phyloP scores from a whole-genome alignment of 2,329 filamentous ascomycete genomes.

The Ophiocordyceps camponoti-floridani region DNA sequence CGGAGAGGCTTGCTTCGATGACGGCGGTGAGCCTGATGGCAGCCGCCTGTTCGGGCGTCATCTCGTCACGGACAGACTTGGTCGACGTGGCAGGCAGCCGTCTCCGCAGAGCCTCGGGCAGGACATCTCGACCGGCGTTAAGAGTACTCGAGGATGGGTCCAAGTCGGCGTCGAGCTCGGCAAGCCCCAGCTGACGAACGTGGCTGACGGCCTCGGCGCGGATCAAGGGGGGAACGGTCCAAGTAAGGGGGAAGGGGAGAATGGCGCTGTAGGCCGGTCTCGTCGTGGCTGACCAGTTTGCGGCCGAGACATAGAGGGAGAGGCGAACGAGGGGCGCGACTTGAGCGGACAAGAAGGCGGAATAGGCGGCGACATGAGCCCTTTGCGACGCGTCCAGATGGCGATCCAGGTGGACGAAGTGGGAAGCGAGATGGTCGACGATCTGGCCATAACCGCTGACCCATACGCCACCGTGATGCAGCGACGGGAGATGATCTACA shows the following conservation, averaged over 20 bases:
- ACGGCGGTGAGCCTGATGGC: constrained; percentile 62
- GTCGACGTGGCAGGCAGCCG: constrained; percentile 23
- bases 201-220: constrained; percentile 52
- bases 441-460: constrained; percentile 44
- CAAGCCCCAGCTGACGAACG: constrained; percentile 53
- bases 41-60: constrained; percentile 53
- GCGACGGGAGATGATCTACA: constrained; percentile 37
- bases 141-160: constrained; percentile 17
- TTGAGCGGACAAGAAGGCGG: constrained; percentile 55
- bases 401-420: constrained; percentile 20
- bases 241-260: constrained; percentile 75
- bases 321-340: constrained; percentile 70
- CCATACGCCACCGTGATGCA: constrained; percentile 33
- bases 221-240: constrained; percentile 60
- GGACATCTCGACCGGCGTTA: constrained; percentile 16
- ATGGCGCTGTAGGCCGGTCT: constrained; percentile 66
- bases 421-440: constrained; percentile 32
- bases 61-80: constrained; percentile 39
- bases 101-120: constrained; percentile 20
- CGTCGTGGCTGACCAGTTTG: constrained; percentile 67
- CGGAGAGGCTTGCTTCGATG: constrained; percentile 51
- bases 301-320: constrained; percentile 74
- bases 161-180: constrained; percentile 45
- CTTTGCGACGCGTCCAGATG: constrained; percentile 18
- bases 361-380: constrained; percentile 33